Evolutionary conservation across 108 stramenopile species (phyloP).

Genomic region (Cyclotella cryptica): DNA sequence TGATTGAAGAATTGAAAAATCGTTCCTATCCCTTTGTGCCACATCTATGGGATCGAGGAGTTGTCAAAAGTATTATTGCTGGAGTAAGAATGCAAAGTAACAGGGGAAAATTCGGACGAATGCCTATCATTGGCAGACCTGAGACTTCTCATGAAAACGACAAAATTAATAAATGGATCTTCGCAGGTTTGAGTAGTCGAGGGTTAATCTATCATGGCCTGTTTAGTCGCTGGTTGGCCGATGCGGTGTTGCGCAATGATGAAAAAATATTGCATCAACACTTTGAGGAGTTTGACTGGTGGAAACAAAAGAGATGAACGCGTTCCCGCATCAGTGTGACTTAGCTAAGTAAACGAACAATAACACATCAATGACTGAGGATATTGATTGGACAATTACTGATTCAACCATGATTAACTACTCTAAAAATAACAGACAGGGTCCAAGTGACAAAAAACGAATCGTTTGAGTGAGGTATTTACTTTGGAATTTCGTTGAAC

Average conservation of each 20-base stretch:
- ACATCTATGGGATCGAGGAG: conserved; percentile 69
- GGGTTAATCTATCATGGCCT: conserved; percentile 86
- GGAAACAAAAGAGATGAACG: conserved; percentile 25
- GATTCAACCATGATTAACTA: background rate
- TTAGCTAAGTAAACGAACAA: background rate
- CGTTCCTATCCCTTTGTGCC: conserved; percentile 65
- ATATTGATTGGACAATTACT: too few relatives aligned
- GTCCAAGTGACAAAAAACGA: background rate
- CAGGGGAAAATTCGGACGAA: conserved; percentile 72
- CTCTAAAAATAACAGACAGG: background rate
- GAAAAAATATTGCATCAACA: conserved; percentile 33
- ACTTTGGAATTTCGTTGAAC: conserved; percentile 43
- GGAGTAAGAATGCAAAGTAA: conserved; percentile 80
- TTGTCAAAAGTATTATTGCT: conserved; percentile 57
- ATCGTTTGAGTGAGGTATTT: background rate
- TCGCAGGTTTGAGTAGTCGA: conserved; percentile 82
- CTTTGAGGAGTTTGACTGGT: conserved; percentile 57
- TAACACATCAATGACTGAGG: background rate
- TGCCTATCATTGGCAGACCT: conserved; percentile 78
- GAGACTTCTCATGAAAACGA: conserved; percentile 5
- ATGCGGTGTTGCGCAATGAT: conserved; percentile 54
- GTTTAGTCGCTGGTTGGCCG: conserved; percentile 68
- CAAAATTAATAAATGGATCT: conserved; percentile 72
- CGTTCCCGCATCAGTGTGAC: background rate
- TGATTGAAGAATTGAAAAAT: conserved; percentile 58